A percentile compares a stretch with the other conserved stretches of the same genome.
Evolutionary conservation across 1,284 basidiomycete genomes (phyloP).

Genomic region (Ustilago curta): DNA sequence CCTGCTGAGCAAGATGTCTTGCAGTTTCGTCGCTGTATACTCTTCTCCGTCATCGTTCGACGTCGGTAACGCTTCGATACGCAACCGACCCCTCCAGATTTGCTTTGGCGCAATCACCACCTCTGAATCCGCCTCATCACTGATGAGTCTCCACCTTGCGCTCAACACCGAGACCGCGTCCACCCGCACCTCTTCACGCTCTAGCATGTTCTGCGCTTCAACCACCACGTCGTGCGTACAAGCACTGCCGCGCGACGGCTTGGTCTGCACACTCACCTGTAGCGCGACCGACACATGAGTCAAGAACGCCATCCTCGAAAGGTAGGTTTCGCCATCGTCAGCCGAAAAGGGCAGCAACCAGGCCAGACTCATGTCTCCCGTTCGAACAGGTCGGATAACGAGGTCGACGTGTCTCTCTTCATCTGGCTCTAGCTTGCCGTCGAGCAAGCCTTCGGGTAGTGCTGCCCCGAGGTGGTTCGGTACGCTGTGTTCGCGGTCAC

Average conservation of each 20-base stretch:
- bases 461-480: conserved; percentile 58
- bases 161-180: conserved; percentile 30
- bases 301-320: conserved; percentile 28
- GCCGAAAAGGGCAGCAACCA: conserved; percentile 42
- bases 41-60: conserved; percentile 4
- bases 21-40: conserved; percentile 31
- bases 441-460: conserved; percentile 7
- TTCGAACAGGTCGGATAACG: conserved; percentile 9
- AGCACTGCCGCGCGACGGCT: background rate
- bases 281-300: conserved; percentile 26
- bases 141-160: conserved; percentile 20
- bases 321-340: conserved; percentile 30
- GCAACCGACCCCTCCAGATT: conserved; percentile 27
- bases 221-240: conserved; percentile 24
- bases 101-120: conserved; percentile 21
- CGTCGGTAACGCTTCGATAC: background rate
- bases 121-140: background rate
- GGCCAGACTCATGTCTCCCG: conserved; percentile 14
- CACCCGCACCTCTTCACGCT: conserved; percentile 13
- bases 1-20: conserved; percentile 33
- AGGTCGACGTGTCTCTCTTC: conserved; percentile 29
- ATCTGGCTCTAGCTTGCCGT: conserved; percentile 18
- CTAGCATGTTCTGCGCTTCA: conserved; percentile 27
- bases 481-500: conserved; percentile 36
- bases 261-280: conserved; percentile 32